Evolutionary conservation across 306 rosid species (phyloP), one percentile per base, ranked within the genome.

Genomic region (Citrullus mucosospermus): DNA sequence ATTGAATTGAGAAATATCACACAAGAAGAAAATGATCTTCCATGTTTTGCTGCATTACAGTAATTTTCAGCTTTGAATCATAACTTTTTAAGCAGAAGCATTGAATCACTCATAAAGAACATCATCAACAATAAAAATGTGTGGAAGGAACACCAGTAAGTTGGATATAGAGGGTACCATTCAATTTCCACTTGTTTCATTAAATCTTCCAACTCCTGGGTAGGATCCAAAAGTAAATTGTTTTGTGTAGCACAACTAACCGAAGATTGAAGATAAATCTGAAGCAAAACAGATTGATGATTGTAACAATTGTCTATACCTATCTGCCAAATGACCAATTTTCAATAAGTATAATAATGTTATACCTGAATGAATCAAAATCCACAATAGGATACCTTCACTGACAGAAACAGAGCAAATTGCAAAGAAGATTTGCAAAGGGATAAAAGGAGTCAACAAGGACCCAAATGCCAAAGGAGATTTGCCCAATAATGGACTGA

Each of bases 391-490:
- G 80, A 77, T 66, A 81, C 82, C 83, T 77, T 81, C 73, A 82
- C 80, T 59, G 44, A 83, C 67, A 85, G 80, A 87, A 86, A 86
- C 56, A 86, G 86, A 86, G 89, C 58, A 56, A 78, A 84, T 79
- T 85, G 90, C 91, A 88, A 89, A 88, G 85, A 87, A 90, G 91
- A 50, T 73, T 48, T 82, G 86, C 93, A 87, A 88, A 88, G 69
- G 71, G 91, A 88, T 91, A 91, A 82, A 54, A 51, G 76, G 88
- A 90, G 91, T 86, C 93, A 9, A 88, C 74, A 6, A 9, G 43
- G 85, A 90, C 91, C 83, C 70, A 88, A 89, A 88, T 92, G 96
- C 96, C 96, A 93, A 93, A 93, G 96, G 89, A 96, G 98, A 92
- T 96, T 92, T 96, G 96, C 97, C 97, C 91, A 78, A 80, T n/a